Conservation (phyloP, 148 eudicot species). For the Dianthus caryophyllus region DNA sequence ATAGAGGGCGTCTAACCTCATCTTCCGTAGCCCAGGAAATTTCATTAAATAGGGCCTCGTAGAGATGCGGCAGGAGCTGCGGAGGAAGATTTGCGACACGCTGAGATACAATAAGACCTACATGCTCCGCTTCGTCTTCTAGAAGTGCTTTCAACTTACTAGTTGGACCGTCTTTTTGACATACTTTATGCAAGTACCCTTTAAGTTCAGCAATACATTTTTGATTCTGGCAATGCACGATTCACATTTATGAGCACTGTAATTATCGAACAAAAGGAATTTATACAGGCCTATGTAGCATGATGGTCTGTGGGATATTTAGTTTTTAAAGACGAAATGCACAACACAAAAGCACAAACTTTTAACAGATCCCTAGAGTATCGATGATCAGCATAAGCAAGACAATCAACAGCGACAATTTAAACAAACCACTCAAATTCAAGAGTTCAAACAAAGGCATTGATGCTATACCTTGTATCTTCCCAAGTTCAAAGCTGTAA, state of each 20-base stretch:
- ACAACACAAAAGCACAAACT: too few species aligned
- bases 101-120: conserved; percentile 88
- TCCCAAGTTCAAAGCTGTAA: conserved; percentile 68
- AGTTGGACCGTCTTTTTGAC: conserved; percentile 33
- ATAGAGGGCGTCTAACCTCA: conserved; percentile 54
- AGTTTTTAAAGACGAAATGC: too few species aligned
- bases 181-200: conserved; percentile 49
- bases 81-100: conserved; percentile 90
- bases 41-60: conserved; percentile 89
- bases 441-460: not conserved
- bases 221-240: conserved; percentile 47
- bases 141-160: conserved; percentile 41
- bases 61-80: conserved; percentile 85
- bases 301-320: too few species aligned
- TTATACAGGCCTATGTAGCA: too few species aligned
- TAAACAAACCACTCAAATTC: not conserved
- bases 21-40: conserved; percentile 87
- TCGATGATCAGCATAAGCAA: too few species aligned
- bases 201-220: conserved; percentile 65
- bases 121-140: conserved; percentile 48
- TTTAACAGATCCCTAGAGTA: too few species aligned
- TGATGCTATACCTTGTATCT: conserved; percentile 65
- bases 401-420: too few species aligned
- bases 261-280: not conserved
- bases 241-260: not conserved